These are phyloP conservation scores for Phialocephala sp. DNA, from an alignment of 2,329 filamentous ascomycete genomes.

Conservation along the genomic window DNA sequence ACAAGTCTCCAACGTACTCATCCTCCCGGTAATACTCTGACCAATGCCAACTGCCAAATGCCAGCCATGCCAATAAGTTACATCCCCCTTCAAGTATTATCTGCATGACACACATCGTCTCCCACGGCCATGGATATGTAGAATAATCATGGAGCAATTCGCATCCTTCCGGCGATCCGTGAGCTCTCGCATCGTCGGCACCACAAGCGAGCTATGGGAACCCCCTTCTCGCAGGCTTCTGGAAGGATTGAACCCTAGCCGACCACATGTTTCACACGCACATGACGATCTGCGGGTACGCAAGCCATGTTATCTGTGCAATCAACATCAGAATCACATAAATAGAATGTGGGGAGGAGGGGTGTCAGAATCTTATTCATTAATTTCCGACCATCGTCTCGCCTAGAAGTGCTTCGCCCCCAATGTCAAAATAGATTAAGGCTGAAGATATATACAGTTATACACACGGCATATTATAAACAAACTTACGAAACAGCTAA, in stretches of 20 bases:
- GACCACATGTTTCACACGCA: slow-evolving; percentile 10
- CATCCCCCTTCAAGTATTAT: not conserved
- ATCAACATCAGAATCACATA: slow-evolving; percentile 11
- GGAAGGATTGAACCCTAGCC: not conserved
- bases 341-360: slow-evolving; percentile 15
- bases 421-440: slow-evolving; percentile 13
- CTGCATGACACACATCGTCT: slow-evolving; percentile 8
- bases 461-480: not conserved
- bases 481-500: slow-evolving; percentile 12
- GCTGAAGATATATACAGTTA: not conserved
- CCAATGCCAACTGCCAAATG: not conserved
- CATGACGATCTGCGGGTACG: slow-evolving; percentile 13
- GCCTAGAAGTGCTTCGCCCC: slow-evolving; percentile 3
- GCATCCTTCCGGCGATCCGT: slow-evolving; percentile 14
- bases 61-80: not conserved
- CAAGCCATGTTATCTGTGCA: slow-evolving; percentile 8
- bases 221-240: slow-evolving; percentile 4
- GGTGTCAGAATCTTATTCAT: slow-evolving; percentile 10
- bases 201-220: slow-evolving; percentile 3
- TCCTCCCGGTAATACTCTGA: not conserved
- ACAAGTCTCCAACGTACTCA: not conserved
- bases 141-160: not conserved
- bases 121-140: not conserved
- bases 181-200: not conserved
- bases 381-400: slow-evolving; percentile 5